Evolutionary conservation across 345 rosid species (phyloP), one percentile per base, ranked within the genome.

Genomic region (Crucihimalaya himalaica): DNA sequence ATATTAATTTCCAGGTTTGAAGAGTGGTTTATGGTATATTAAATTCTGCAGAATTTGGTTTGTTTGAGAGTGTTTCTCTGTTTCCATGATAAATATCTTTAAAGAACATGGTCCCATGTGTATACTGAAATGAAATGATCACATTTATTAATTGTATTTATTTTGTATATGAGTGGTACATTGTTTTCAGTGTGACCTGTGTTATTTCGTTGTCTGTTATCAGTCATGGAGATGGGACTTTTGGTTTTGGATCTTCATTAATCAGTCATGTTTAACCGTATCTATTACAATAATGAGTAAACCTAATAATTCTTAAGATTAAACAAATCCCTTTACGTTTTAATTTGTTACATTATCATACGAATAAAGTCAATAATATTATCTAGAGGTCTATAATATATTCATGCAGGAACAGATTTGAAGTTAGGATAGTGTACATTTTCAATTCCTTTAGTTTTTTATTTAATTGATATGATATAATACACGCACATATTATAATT

Each of bases 21-120:
- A 54, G 70, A 68, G 58, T 62, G 73, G 29, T 58, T 39, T 74
- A 66, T 61, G 52, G 43, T 57, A 31, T 10, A 18, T 32, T 15
- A 31, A 31, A 9, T 58, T 58, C 29, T 35, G 16, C 10, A 58
- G 34, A 40, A 10, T 4, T 28, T 28, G 5, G 55, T 51, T 47
- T 62, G 54, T 59, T 32, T 68, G 29, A 52, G 64, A 68, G 69
- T 75, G 70, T 37, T 43, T 37, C 66, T 73, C 46, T 73, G 23
- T 72, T 73, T 66, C 50, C 42, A 58, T 75, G 63, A 68, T 51
- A 68, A 21, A 31, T 32, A 34, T 51, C 21, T 61, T 42, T 68
- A 43, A 69, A 69, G 74, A 76, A 76, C 79, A 76, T 76, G 74
- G 74, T 69, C 70, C 70, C 70, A 62, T 68, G 70, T 76, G 79